Base-by-base conservation (phyloP, 768 basidiomycete genomes). In the Lactifluus piperatus region DNA sequence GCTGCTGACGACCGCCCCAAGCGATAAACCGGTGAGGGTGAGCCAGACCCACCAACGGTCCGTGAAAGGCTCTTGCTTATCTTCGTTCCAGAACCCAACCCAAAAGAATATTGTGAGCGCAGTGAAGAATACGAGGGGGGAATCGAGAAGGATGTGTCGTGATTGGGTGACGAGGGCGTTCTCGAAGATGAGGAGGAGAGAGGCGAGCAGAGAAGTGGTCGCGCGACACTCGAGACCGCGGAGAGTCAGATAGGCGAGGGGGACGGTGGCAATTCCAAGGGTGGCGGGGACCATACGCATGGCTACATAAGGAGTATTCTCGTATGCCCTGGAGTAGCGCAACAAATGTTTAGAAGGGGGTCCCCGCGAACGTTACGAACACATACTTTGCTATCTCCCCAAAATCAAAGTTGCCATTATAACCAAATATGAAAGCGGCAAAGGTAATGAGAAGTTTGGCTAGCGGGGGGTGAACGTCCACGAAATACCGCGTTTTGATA, bases 41-140 rank as follows among this genome's bases (percentile, higher is more conserved):
- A 98, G 85, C 88, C 92, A 95, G 0, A 79, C 76, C 97, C 97
- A 99, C 97, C 97, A 98, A 2, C 76, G 72, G 10, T 81, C 75
- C 1, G 88, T 86, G 73, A 98, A 99, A 0, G 92, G 85, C 51
- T 83, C 77, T 54, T 85, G 78, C 69, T 82, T 86, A 75, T 97
- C 88, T 71, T 95, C 92, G 73, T 93, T 94, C 70, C 81, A 86
- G 75, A 99, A 99, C 1, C 88, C 83, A 63, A 83, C 80, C 86
- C 94, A 99, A 55, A 90, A 72, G 72, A 94, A 92, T 50, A 79
- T 75, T 2, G 92, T 87, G 30, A 97, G 82, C 0, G 91, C 91
- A 24, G 94, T 97, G 77, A 98, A 99, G 79, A 99, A 98, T 66
- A 99, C 81, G 64, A 99, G 81, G n/a, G 94, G 94, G 16, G 94